Evolutionary conservation across 1,284 basidiomycete genomes (phyloP).

Genomic region (Bondarzewia mesenterica): DNA sequence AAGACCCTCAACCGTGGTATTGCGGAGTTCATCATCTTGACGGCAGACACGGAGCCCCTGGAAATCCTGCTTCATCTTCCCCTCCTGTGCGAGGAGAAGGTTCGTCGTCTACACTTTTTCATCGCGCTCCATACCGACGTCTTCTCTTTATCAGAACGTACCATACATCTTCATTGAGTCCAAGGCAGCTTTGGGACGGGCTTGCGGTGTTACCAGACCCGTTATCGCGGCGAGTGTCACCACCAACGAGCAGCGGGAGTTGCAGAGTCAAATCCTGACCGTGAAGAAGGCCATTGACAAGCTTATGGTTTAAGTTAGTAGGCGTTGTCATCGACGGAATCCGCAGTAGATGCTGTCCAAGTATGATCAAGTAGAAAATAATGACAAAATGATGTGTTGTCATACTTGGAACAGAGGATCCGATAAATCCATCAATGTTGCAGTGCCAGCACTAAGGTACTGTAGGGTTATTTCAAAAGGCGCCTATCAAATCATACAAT

Average conservation of each 20-base stretch:
- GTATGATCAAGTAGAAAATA: too few relatives aligned
- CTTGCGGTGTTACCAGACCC: constrained; percentile 92
- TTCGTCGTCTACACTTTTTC: constrained; percentile 20
- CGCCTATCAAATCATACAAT: too few relatives aligned
- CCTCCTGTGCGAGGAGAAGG: constrained; percentile 98
- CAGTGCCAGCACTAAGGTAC: too few relatives aligned
- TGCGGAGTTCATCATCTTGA: constrained; percentile 97
- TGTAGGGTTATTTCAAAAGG: too few relatives aligned
- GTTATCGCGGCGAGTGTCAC: constrained; percentile 96
- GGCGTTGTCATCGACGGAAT: background rate
- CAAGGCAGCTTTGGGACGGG: constrained; percentile 92
- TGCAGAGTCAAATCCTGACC: constrained; percentile 84
- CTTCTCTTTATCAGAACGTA: constrained; percentile 62
- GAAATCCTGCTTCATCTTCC: constrained; percentile 98
- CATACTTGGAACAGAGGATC: too few relatives aligned
- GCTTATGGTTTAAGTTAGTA: constrained; percentile 32
- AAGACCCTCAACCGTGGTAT: constrained; percentile 99
- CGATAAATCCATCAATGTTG: too few relatives aligned
- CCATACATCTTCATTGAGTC: constrained; percentile 94
- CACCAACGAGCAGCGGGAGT: constrained; percentile 91
- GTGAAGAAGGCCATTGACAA: constrained; percentile 89
- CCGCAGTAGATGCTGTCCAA: too few relatives aligned
- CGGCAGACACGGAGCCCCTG: constrained; percentile 95
- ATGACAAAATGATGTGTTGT: too few relatives aligned
- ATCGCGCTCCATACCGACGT: constrained; percentile 2